Conservation (phyloP, 2,329 filamentous ascomycete genomes). For the Trichoderma oligosporum region DNA sequence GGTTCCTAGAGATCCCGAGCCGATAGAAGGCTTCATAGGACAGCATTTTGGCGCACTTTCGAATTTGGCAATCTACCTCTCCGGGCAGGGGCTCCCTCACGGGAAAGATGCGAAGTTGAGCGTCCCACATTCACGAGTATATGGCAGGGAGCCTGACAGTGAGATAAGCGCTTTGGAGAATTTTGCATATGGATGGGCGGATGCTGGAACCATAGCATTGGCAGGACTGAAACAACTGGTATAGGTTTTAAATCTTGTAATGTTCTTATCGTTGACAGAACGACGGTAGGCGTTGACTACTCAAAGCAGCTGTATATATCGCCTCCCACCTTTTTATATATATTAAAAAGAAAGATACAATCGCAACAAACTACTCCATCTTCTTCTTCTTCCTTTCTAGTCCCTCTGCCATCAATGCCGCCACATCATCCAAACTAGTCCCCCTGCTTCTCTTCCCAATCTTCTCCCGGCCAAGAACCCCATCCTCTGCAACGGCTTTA, state of each 20-base stretch:
- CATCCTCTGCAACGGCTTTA: constrained; percentile 56
- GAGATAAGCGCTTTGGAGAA: constrained; percentile 3
- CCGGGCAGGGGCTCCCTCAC: constrained; percentile 17
- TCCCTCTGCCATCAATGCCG: constrained; percentile 46
- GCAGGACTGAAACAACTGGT: constrained; percentile 7
- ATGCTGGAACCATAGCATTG: constrained; percentile 19
- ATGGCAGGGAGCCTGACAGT: constrained; percentile 18
- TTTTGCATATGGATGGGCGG: constrained; percentile 16
- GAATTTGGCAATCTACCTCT: constrained; percentile 56
- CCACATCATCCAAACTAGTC: constrained; percentile 55
- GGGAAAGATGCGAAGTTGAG: constrained; percentile 32
- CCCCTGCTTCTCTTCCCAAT: constrained; percentile 54
- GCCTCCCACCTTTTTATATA: neutral
- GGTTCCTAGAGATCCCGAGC: neutral
- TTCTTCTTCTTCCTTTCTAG: constrained; percentile 44
- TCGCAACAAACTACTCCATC: constrained; percentile 9
- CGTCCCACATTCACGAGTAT: constrained; percentile 35
- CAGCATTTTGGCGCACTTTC: constrained; percentile 61
- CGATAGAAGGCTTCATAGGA: constrained; percentile 29
- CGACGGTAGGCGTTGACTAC: neutral
- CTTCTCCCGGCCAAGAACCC: constrained; percentile 57
- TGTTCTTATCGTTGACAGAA: no score
- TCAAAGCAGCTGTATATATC: constrained; percentile 1
- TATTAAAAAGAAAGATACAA: neutral
- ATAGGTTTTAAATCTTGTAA: no score